Evolutionary conservation across 176 grass and related monocot genomes (phyloP).

Genomic region (Carex littledalei): DNA sequence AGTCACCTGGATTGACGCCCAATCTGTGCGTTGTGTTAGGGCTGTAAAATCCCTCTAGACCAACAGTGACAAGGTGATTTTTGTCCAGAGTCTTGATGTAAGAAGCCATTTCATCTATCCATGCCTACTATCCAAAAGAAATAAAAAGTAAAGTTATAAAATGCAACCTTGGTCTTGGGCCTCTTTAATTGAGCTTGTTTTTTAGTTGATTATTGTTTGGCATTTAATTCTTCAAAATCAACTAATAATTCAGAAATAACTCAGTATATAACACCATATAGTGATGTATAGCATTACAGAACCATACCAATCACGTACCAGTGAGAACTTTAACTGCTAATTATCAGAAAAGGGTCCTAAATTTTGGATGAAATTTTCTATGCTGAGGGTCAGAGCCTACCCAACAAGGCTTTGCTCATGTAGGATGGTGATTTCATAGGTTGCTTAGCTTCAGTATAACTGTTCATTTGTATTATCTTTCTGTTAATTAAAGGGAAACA

Average conservation of each 20-base stretch:
- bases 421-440: neutral
- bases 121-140: conserved; percentile 48
- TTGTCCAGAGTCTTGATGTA: conserved; percentile 65
- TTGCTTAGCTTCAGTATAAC: neutral
- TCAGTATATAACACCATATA: neutral
- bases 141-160: neutral
- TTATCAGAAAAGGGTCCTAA: neutral
- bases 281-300: neutral
- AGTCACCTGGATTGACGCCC: conserved; percentile 60
- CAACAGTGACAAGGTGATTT: conserved; percentile 80
- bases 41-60: conserved; percentile 93
- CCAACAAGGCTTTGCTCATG: neutral
- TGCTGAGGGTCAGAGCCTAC: neutral
- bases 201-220: neutral
- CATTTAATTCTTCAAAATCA: neutral
- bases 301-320: neutral
- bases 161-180: neutral
- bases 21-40: conserved; percentile 38
- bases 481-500: neutral
- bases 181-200: neutral
- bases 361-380: neutral
- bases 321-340: neutral
- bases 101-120: conserved; percentile 85
- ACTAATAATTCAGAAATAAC: neutral
- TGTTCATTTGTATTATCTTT: neutral